A percentile compares a stretch with the other conserved stretches of the same genome.
phyloP scores from a whole-genome alignment of 1,284 basidiomycete genomes.

The Butyriboletus appendiculatus region DNA sequence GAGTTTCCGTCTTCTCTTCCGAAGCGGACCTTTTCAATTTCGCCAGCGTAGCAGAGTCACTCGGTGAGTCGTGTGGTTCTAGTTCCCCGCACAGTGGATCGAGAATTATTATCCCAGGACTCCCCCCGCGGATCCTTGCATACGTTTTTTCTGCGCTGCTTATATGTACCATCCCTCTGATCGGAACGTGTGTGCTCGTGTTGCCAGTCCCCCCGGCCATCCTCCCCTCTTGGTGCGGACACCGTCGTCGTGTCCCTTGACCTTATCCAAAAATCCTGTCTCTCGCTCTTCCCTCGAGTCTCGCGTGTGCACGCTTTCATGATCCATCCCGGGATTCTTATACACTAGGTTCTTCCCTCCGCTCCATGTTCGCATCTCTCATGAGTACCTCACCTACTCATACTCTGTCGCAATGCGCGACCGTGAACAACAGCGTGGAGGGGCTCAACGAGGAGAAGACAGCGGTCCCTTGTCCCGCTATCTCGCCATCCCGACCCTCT shows the following conservation, averaged over 20 bases:
- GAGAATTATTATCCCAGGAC: conserved; percentile 28
- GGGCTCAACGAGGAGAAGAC: conserved; percentile 27
- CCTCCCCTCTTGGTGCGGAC: conserved; percentile 9
- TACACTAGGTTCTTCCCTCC: conserved; percentile 15
- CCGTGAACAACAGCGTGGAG: conserved; percentile 32
- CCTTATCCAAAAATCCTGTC: conserved; percentile 11
- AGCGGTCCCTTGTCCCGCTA: neutral
- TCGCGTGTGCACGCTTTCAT: conserved; percentile 20
- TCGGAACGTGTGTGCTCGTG: conserved; percentile 16
- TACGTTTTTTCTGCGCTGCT: conserved; percentile 15
- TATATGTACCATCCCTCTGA: conserved; percentile 28
- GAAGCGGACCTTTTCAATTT: conserved; percentile 14
- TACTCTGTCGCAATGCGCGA: conserved; percentile 33
- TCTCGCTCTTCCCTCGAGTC: conserved; percentile 3
- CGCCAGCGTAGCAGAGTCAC: neutral
- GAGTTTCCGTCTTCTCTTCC: conserved; percentile 8
- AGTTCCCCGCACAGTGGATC: conserved; percentile 34
- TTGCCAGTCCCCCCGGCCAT: conserved; percentile 13
- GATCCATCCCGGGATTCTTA: conserved; percentile 24
- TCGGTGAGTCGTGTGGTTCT: conserved; percentile 13
- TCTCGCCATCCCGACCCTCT: conserved; percentile 5
- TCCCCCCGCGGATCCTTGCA: conserved; percentile 35
- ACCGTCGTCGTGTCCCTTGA: conserved; percentile 12
- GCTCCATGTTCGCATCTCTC: conserved; percentile 11
- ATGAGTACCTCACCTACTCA: conserved; percentile 33